phyloP scores from a whole-genome alignment of 371 early-diverging fungal genomes.

The Mortierella sp. region DNA sequence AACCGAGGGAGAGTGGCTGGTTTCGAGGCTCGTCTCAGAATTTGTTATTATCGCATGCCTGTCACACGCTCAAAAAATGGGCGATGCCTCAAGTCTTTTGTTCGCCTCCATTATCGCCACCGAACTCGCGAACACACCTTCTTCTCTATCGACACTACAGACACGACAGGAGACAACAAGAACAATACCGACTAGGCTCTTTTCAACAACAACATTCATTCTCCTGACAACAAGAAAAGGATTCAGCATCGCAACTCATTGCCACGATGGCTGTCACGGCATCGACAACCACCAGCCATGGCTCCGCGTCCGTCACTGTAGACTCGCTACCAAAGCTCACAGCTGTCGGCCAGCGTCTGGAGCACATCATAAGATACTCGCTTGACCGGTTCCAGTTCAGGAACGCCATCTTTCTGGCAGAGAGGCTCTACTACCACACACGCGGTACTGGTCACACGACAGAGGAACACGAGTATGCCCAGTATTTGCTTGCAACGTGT shows the following conservation, averaged over 20 bases:
- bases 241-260: background rate
- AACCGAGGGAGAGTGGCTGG: background rate
- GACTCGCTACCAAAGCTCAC: slow-evolving; percentile 20
- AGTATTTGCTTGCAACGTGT: slow-evolving; percentile 40
- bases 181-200: background rate
- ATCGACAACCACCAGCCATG: slow-evolving; percentile 13
- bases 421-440: slow-evolving; percentile 32
- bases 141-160: background rate
- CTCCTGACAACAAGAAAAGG: background rate
- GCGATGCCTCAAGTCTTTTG: background rate
- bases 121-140: background rate
- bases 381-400: slow-evolving; percentile 48
- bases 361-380: slow-evolving; percentile 34
- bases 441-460: slow-evolving; percentile 28
- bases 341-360: slow-evolving; percentile 28
- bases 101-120: background rate
- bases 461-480: slow-evolving; percentile 39
- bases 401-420: slow-evolving; percentile 44
- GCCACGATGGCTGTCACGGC: slow-evolving; percentile 25
- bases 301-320: background rate
- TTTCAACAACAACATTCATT: background rate
- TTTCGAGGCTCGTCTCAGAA: background rate
- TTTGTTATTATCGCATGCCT: background rate
- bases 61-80: background rate
- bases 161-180: background rate